phyloP scores from a whole-genome alignment of 768 basidiomycete species.

The Hemileccinum impolitum region DNA sequence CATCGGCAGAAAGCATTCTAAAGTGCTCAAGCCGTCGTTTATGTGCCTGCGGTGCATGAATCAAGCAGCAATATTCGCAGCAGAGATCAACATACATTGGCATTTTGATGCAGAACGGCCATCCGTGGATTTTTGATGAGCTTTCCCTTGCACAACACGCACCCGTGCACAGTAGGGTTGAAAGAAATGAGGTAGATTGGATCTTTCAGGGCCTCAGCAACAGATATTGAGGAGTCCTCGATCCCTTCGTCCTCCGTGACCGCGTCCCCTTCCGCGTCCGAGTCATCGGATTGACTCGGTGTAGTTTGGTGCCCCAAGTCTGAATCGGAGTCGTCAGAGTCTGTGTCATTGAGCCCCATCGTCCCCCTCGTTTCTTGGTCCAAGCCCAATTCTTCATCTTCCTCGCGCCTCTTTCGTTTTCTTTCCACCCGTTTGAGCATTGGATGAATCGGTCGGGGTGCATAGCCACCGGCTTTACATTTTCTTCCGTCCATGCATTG shows the following conservation, averaged over 20 bases:
- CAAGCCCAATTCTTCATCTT: conserved; percentile 63
- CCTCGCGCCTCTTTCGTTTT: conserved; percentile 53
- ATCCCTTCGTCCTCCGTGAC: conserved; percentile 23
- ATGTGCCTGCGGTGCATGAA: conserved; percentile 48
- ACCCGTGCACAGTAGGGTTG: conserved; percentile 53
- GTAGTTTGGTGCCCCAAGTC: conserved; percentile 36
- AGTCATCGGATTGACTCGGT: conserved; percentile 31
- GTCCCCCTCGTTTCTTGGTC: conserved; percentile 62
- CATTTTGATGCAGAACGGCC: conserved; percentile 54
- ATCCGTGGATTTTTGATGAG: conserved; percentile 58
- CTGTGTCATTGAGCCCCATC: conserved; percentile 68
- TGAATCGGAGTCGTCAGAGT: conserved; percentile 66
- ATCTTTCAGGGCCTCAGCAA: conserved; percentile 57
- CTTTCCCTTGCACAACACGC: conserved; percentile 71
- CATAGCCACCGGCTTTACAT: conserved; percentile 25
- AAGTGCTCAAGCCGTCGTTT: conserved; percentile 56
- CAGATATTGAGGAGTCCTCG: conserved; percentile 46
- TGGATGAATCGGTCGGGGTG: background rate
- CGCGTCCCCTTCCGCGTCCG: conserved; percentile 23
- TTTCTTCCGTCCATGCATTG: conserved; percentile 32
- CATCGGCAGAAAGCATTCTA: conserved; percentile 36
- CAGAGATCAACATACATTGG: conserved; percentile 51
- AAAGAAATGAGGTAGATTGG: conserved; percentile 60
- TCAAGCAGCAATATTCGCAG: background rate
- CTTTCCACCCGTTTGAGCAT: conserved; percentile 85